Conservation (phyloP, 2,329 filamentous ascomycete species). For the Alternaria consortialis region DNA sequence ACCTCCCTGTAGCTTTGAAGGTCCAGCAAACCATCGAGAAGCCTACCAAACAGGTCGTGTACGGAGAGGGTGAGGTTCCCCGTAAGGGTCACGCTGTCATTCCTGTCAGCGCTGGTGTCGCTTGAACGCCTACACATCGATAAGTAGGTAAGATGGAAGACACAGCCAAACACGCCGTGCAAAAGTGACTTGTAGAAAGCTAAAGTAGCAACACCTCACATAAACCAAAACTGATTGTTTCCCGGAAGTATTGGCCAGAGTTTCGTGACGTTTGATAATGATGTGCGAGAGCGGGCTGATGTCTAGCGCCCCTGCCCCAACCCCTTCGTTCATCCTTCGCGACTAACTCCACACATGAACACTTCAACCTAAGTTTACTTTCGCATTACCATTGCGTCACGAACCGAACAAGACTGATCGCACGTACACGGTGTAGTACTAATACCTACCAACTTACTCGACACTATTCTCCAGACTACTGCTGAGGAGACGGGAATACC, state of each 20-base stretch:
- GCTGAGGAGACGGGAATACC: no score
- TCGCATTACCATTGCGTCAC: no score
- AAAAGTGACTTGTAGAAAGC: neutral
- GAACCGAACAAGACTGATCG: no score
- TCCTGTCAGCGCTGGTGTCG: conserved; percentile 1
- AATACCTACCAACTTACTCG: no score
- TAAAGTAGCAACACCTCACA: neutral
- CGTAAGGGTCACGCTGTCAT: neutral
- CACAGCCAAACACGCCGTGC: no score
- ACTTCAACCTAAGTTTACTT: no score
- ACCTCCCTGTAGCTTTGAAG: neutral
- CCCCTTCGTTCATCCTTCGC: neutral
- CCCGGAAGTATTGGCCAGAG: neutral
- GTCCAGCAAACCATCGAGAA: conserved; percentile 2
- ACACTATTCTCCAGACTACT: no score
- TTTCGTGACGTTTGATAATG: neutral
- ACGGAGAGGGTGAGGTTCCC: conserved; percentile 1
- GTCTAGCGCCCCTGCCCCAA: neutral
- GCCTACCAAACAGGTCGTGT: neutral
- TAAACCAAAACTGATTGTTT: neutral
- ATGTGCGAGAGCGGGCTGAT: neutral
- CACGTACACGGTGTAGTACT: no score
- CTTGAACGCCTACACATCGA: neutral
- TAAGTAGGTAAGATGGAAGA: neutral
- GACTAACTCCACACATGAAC: no score